These are phyloP conservation scores for Thielaviopsis punctulata DNA, from an alignment of 2,329 filamentous ascomycete species.

Conservation along the genomic window DNA sequence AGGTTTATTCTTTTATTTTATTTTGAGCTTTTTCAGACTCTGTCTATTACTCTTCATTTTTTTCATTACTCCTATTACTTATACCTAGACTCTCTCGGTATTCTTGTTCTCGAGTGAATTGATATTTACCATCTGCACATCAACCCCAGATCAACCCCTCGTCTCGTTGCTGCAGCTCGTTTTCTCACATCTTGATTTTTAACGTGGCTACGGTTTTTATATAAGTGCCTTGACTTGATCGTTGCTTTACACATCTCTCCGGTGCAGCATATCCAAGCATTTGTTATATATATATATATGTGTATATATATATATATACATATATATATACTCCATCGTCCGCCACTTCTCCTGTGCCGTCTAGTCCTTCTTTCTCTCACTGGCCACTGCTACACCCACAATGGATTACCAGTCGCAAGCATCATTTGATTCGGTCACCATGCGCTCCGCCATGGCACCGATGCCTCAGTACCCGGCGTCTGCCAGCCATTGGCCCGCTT, in stretches of 20 bases:
- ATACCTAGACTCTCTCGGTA: not conserved
- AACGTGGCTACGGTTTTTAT: not conserved
- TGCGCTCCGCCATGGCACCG: too few relatives aligned
- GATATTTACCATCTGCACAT: not conserved
- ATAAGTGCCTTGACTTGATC: too few relatives aligned
- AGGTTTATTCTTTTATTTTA: not conserved
- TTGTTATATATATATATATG: not conserved
- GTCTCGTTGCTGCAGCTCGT: not conserved
- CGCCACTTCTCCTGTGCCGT: not conserved
- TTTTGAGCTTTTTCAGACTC: not conserved
- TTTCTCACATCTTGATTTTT: not conserved
- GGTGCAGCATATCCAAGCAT: not conserved
- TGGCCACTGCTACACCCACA: not conserved
- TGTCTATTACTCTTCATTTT: not conserved
- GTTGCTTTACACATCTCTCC: not conserved
- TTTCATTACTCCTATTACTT: not conserved
- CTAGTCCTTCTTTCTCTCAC: not conserved
- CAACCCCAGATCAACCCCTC: not conserved
- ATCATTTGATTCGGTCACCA: not conserved
- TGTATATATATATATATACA: not conserved
- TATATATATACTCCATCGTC: not conserved
- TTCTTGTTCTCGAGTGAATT: not conserved
- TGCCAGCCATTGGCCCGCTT: not conserved
- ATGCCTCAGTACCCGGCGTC: not conserved
- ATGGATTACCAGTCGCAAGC: slow-evolving; percentile 6